These are phyloP conservation scores for Backusella westeae DNA, from an alignment of 192 early-diverging fungal species.

Conservation along the genomic window DNA sequence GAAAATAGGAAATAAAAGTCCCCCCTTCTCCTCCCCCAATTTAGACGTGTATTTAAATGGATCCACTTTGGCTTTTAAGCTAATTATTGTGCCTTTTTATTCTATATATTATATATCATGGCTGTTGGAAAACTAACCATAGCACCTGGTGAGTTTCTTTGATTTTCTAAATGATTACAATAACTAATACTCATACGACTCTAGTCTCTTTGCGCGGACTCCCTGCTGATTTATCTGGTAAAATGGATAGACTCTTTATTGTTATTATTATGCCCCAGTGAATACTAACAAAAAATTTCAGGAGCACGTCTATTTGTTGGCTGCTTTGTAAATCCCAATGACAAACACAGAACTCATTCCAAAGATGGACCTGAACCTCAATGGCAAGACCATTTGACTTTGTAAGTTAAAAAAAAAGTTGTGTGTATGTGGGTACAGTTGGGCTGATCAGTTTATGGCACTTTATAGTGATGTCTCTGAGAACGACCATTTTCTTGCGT, in stretches of 20 bases:
- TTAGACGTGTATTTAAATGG: background rate
- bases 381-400: constrained; percentile 28
- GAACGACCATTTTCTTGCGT: constrained; percentile 10
- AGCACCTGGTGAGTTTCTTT: constrained; percentile 1
- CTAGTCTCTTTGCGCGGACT: constrained; percentile 16
- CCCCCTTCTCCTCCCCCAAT: background rate
- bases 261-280: background rate
- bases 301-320: constrained; percentile 26
- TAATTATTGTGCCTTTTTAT: background rate
- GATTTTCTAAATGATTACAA: background rate
- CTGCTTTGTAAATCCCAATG: constrained; percentile 24
- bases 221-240: background rate
- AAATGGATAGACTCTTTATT: background rate
- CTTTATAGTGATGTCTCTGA: constrained; percentile 22
- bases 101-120: background rate
- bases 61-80: background rate
- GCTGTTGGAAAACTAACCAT: constrained; percentile 14
- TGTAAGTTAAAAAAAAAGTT: constrained; percentile 13
- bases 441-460: background rate
- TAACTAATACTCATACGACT: background rate
- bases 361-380: constrained; percentile 22
- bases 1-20: background rate
- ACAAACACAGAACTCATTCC: constrained; percentile 36
- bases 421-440: background rate
- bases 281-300: background rate